phyloP scores from a whole-genome alignment of 352 stramenopile genomes.

The Globisporangium alternatum region DNA sequence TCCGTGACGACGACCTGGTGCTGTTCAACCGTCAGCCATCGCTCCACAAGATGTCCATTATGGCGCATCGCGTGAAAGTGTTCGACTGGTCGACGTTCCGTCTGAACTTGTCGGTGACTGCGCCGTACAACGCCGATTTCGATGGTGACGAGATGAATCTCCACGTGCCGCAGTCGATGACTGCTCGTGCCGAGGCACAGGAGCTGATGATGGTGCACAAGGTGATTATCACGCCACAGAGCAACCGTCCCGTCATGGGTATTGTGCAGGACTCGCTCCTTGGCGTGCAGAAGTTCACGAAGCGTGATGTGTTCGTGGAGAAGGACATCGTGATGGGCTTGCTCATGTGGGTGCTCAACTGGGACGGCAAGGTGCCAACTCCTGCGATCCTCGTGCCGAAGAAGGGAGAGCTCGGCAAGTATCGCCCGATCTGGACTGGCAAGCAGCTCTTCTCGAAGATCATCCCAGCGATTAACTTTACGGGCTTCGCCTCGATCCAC shows the following conservation, averaged over 20 bases:
- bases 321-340: conserved; percentile 98
- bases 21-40: conserved; percentile 99
- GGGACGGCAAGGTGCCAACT: conserved; percentile 96
- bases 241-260: conserved; percentile 99
- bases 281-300: conserved; percentile 97
- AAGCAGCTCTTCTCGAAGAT: conserved; percentile 99
- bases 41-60: conserved; percentile 99
- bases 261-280: conserved; percentile 98
- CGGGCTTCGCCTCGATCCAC: conserved; percentile 93
- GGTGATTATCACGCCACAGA: conserved; percentile 98
- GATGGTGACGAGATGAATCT: conserved; percentile 99
- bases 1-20: conserved; percentile 98
- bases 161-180: conserved; percentile 96
- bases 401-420: conserved; percentile 83
- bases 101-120: conserved; percentile 97
- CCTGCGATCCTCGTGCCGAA: conserved; percentile 97
- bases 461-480: conserved; percentile 97
- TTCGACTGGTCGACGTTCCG: conserved; percentile 99
- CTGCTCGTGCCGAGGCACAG: conserved; percentile 95
- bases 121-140: conserved; percentile 99
- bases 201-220: conserved; percentile 99
- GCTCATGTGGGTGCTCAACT: conserved; percentile 97
- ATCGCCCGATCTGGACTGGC: conserved; percentile 94
- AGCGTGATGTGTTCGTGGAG: conserved; percentile 97
- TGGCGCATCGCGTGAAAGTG: conserved; percentile 98